A percentile compares a stretch with the other conserved stretches of the same genome.
Evolutionary conservation across 192 early-diverging fungal species (phyloP).

Genomic region (Polychytrium aggregatum): DNA sequence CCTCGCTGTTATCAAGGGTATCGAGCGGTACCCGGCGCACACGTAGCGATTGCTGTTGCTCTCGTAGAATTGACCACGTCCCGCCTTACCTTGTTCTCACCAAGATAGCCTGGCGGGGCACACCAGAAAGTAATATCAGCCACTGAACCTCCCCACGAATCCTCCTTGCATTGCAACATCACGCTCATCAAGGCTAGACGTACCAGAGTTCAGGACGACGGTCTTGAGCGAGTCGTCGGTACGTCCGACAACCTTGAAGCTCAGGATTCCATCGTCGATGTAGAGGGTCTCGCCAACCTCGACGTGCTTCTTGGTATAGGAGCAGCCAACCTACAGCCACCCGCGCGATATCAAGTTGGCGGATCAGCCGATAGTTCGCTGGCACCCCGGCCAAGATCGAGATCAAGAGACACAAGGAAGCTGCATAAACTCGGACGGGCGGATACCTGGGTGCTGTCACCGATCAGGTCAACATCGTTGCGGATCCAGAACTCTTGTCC

Average conservation of each 20-base stretch:
- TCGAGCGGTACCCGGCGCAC: no score
- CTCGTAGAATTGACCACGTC: not conserved
- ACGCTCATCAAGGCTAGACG: no score
- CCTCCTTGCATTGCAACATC: no score
- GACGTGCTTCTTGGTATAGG: conserved; percentile 44
- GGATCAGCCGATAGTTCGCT: no score
- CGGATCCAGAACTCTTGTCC: conserved; percentile 47
- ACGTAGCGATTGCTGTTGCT: not conserved
- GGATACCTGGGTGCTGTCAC: conserved; percentile 35
- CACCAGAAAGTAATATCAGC: conserved; percentile 6
- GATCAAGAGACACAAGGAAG: no score
- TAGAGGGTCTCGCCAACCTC: conserved; percentile 45
- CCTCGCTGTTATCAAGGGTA: no score
- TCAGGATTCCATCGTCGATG: conserved; percentile 92
- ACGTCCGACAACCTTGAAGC: conserved; percentile 79
- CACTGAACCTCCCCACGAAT: not conserved
- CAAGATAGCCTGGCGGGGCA: conserved; percentile 29
- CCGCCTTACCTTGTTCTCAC: conserved; percentile 46
- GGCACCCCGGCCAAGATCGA: no score
- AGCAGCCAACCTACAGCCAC: no score
- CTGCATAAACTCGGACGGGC: not conserved
- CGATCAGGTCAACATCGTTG: conserved; percentile 33
- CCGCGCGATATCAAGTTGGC: no score
- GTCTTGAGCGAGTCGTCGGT: conserved; percentile 30
- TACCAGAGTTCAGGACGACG: conserved; percentile 34